A percentile compares a stretch with the other conserved stretches of the same genome.
phyloP scores from a whole-genome alignment of 2,329 filamentous ascomycete genomes.

The Alternaria dauci region DNA sequence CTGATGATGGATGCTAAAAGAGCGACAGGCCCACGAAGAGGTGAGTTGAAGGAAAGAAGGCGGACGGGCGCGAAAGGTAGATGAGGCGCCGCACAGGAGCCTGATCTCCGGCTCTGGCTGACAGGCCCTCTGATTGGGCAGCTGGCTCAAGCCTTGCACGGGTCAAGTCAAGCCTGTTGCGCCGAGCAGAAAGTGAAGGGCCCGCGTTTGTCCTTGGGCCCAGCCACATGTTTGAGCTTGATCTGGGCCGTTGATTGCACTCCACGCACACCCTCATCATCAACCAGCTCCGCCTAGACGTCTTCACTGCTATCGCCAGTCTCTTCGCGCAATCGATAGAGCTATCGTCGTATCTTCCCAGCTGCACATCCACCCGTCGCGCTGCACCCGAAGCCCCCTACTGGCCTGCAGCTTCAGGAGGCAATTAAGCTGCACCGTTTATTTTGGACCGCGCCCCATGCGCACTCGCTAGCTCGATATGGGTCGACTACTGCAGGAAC shows the following conservation, averaged over 20 bases:
- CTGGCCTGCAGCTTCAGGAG: constrained; percentile 24
- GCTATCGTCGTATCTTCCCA: constrained; percentile 18
- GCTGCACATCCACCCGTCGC: constrained; percentile 17
- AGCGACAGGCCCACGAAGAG: constrained; percentile 41
- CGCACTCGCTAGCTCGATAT: constrained; percentile 11
- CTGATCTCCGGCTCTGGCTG: constrained; percentile 33
- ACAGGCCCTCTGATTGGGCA: constrained; percentile 34
- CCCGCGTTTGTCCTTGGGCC: constrained; percentile 19
- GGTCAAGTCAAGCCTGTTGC: constrained; percentile 28
- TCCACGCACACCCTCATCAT: constrained; percentile 1
- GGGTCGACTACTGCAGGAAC: constrained; percentile 35
- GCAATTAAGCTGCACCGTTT: constrained; percentile 30
- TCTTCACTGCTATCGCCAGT: background rate
- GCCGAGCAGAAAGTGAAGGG: constrained; percentile 23
- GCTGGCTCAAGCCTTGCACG: constrained; percentile 30
- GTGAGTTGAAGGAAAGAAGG: constrained; percentile 46
- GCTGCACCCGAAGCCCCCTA: constrained; percentile 14
- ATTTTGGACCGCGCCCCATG: constrained; percentile 26
- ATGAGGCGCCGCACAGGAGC: constrained; percentile 41
- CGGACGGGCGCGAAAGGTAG: constrained; percentile 43
- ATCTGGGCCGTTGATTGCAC: constrained; percentile 21
- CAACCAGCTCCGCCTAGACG: background rate
- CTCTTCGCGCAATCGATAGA: constrained; percentile 16
- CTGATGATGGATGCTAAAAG: constrained; percentile 34
- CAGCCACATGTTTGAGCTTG: constrained; percentile 41